phyloP scores from a whole-genome alignment of 1,284 basidiomycete species.

The Pseudozyma flocculosa region DNA sequence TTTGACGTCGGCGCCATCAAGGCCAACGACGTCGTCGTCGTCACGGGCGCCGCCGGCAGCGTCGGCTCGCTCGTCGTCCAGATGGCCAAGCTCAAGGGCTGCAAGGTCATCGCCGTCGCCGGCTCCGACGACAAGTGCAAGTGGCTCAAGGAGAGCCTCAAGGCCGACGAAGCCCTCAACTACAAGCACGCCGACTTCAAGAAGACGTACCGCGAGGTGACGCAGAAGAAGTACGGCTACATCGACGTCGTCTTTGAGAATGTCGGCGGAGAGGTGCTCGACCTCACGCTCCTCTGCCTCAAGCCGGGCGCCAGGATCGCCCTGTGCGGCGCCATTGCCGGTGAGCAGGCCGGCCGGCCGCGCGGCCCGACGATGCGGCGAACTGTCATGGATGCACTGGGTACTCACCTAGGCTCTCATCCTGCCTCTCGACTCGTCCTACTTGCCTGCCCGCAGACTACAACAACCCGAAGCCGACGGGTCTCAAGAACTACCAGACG shows the following conservation, averaged over 20 bases:
- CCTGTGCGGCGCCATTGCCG: slow-evolving; percentile 71
- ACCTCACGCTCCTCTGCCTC: slow-evolving; percentile 61
- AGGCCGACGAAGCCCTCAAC: slow-evolving; percentile 78
- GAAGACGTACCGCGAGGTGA: slow-evolving; percentile 68
- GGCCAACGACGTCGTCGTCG: slow-evolving; percentile 42
- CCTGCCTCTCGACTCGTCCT: no score
- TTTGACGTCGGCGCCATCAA: slow-evolving; percentile 41
- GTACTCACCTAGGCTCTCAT: no score
- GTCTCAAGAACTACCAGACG: slow-evolving; percentile 60
- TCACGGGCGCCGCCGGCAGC: slow-evolving; percentile 47
- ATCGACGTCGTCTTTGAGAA: slow-evolving; percentile 43
- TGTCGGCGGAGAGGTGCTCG: slow-evolving; percentile 40
- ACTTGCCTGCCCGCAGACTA: slow-evolving; percentile 42
- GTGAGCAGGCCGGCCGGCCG: no score
- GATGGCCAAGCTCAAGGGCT: slow-evolving; percentile 60
- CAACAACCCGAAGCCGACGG: slow-evolving; percentile 55
- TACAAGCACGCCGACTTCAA: slow-evolving; percentile 72
- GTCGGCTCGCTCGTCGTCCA: slow-evolving; percentile 64
- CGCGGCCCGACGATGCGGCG: no score
- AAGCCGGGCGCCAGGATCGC: slow-evolving; percentile 75
- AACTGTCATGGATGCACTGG: no score
- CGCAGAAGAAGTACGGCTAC: slow-evolving; percentile 55
- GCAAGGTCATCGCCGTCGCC: slow-evolving; percentile 79
- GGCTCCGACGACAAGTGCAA: slow-evolving; percentile 76
- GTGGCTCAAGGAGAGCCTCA: slow-evolving; percentile 77